Evolutionary conservation across 2,329 filamentous ascomycete species (phyloP).

Genomic region (Neofusicoccum umdonicola): DNA sequence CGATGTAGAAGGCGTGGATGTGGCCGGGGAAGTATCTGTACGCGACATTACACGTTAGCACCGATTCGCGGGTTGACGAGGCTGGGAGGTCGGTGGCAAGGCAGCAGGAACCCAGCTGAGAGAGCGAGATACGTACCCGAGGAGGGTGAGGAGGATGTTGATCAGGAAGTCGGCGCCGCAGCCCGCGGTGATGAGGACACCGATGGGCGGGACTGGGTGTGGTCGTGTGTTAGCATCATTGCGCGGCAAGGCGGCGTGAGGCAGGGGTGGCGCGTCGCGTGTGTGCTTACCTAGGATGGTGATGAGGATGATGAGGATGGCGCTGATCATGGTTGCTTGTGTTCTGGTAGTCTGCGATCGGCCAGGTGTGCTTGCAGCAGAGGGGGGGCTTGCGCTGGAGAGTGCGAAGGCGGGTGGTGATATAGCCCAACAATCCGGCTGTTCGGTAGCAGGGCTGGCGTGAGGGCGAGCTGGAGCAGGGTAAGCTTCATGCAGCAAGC

Average conservation of each 20-base stretch:
- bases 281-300: constrained; percentile 43
- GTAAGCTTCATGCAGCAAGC: background rate
- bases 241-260: background rate
- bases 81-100: background rate
- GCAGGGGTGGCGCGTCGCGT: background rate
- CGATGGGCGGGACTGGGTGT: constrained; percentile 45
- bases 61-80: background rate
- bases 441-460: background rate
- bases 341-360: background rate
- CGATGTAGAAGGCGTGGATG: constrained; percentile 74
- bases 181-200: constrained; percentile 49
- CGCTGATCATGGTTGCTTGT: constrained; percentile 29
- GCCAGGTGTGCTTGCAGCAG: too few species aligned
- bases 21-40: constrained; percentile 71
- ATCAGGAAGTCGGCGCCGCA: constrained; percentile 50
- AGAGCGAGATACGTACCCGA: constrained; percentile 33
- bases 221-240: background rate
- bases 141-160: constrained; percentile 47
- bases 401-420: background rate
- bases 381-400: too few species aligned
- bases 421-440: background rate
- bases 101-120: background rate
- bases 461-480: background rate
- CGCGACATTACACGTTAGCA: background rate
- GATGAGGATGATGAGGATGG: constrained; percentile 44